phyloP scores from a whole-genome alignment of 106 monocot genomes.

The Iris macrosiphon region DNA sequence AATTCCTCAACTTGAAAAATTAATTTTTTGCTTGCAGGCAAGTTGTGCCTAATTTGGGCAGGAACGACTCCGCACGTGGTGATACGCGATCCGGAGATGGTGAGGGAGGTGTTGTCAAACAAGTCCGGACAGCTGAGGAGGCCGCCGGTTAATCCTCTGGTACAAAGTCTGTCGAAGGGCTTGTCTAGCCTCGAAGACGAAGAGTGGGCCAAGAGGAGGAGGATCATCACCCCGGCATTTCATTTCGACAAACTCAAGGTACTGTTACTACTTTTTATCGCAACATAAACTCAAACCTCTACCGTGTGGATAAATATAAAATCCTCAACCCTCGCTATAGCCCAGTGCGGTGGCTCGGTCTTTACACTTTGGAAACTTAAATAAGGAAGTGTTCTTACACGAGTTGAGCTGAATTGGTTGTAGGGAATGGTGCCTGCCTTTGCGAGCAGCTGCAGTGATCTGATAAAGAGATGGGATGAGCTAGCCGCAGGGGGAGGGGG shows the following conservation, averaged over 20 bases:
- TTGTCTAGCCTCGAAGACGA: constrained; percentile 34
- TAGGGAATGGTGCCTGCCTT: constrained; percentile 63
- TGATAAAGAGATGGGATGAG: constrained; percentile 43
- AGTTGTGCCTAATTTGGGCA: constrained; percentile 24
- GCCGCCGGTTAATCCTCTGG: constrained; percentile 16
- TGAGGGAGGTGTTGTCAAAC: constrained; percentile 30
- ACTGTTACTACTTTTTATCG: too few species aligned
- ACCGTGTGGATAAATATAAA: too few species aligned
- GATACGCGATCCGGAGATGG: constrained; percentile 31
- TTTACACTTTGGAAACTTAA: too few species aligned
- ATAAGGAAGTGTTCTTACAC: too few species aligned
- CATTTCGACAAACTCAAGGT: constrained; percentile 55
- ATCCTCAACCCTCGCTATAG: too few species aligned
- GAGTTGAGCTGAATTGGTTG: too few species aligned
- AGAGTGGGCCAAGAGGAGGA: constrained; percentile 42
- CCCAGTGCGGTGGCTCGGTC: too few species aligned
- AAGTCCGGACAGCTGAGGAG: constrained; percentile 29
- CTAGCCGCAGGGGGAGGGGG: background rate
- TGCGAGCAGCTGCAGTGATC: constrained; percentile 22
- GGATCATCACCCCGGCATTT: constrained; percentile 41
- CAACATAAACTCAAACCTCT: too few species aligned
- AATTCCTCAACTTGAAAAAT: background rate
- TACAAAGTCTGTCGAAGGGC: constrained; percentile 17
- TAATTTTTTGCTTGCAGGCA: constrained; percentile 18
- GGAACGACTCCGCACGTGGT: constrained; percentile 36